Evolutionary conservation across 2,329 filamentous ascomycete species (phyloP).

Genomic region (Magnaporthiopsis rhizophila): DNA sequence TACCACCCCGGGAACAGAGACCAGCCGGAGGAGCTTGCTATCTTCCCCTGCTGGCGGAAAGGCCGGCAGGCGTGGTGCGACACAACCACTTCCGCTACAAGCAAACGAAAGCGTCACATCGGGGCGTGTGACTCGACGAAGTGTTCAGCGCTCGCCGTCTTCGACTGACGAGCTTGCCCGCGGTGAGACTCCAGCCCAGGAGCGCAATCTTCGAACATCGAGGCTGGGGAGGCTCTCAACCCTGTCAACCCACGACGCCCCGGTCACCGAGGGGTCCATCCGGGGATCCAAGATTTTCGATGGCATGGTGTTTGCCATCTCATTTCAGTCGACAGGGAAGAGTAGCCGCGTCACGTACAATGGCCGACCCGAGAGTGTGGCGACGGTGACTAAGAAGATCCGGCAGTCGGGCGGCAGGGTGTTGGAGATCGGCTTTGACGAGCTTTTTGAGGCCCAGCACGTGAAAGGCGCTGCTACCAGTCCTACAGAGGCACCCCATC

Average conservation of each 20-base stretch:
- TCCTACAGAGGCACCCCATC: conserved; percentile 15
- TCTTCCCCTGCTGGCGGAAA: conserved; percentile 27
- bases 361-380: conserved; percentile 30
- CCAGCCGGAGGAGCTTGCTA: conserved; percentile 15
- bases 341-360: conserved; percentile 36
- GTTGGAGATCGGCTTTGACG: conserved; percentile 68
- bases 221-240: conserved; percentile 10
- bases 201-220: conserved; percentile 26
- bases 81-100: conserved; percentile 15
- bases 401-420: conserved; percentile 63
- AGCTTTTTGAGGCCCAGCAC: conserved; percentile 56
- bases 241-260: conserved; percentile 7
- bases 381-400: conserved; percentile 53
- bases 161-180: conserved; percentile 42
- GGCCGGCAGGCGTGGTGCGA: conserved; percentile 19
- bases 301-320: conserved; percentile 83
- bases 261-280: not conserved
- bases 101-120: conserved; percentile 4
- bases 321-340: conserved; percentile 44
- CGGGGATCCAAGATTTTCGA: conserved; percentile 47
- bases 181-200: conserved; percentile 24
- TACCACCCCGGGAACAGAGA: conserved; percentile 27
- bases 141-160: conserved; percentile 16
- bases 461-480: conserved; percentile 25
- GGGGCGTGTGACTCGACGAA: conserved; percentile 16